Evolutionary conservation across 2,329 filamentous ascomycete species (phyloP), one percentile per base, ranked within the genome.

Genomic region (Beauveria pseudobassiana): DNA sequence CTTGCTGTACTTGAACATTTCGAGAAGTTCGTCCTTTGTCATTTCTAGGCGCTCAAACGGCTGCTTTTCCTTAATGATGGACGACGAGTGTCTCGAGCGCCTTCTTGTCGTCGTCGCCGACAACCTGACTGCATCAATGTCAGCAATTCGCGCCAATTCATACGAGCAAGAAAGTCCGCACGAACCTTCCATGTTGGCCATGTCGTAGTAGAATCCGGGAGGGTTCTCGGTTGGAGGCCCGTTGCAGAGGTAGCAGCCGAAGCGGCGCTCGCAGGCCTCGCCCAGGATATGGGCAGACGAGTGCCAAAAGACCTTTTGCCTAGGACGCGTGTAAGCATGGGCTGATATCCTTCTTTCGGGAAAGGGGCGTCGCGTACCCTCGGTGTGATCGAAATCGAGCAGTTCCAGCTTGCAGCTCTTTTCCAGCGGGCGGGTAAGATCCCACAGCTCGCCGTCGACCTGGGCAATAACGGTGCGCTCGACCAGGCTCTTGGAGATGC

Each of bases 281-380:
- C 95, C 95, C n/a, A 99, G 85, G 66, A 96, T 88, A 74, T 99
- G 95, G 50, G 95, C 95, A 69, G 89, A 93, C 22, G 91, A 96
- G 76, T 98, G 95, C 93, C 93, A 99, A 79, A 97, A 99, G 62
- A 98, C 93, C 74, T 91, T 91, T 95, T 93, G 70, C 91, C 93
- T 77, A 59, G 24, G 16, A 26, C 4, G 34, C 22, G 40, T 34
- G 40, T 51, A 16, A 57, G 43, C 12, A 38, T 14, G n/a, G 9
- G 26, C 26, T 45, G 12, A 12, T 18, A 45, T 14, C 7, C 8
- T 20, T 14, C 8, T 12, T 12, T 14, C 14, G 5, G 16, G 24
- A 9, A 3, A 10, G 8, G 12, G 1, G 30, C 12, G 28, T 59
- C 28, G 58, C 26, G 12, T 67, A 73, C 72, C 74, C 67, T 76